phyloP scores from a whole-genome alignment of 2,329 filamentous ascomycete species.

The Calonectria hongkongensis region DNA sequence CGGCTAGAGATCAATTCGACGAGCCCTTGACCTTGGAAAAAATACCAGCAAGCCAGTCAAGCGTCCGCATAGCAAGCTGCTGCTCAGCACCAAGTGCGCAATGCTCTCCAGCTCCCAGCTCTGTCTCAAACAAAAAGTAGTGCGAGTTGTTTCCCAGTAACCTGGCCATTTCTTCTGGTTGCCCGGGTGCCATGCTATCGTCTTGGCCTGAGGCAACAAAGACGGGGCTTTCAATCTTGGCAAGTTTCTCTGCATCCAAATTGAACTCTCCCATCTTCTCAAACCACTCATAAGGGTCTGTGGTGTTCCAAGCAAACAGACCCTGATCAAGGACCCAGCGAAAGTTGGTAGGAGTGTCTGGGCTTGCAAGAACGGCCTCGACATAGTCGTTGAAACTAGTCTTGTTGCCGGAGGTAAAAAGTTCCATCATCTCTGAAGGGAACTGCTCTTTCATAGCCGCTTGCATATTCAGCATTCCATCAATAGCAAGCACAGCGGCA shows the following conservation, averaged over 20 bases:
- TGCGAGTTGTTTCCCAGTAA: constrained; percentile 26
- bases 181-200: constrained; percentile 31
- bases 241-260: constrained; percentile 27
- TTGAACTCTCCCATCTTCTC: constrained; percentile 27
- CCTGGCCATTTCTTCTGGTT: constrained; percentile 39
- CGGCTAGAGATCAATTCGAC: not conserved
- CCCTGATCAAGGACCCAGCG: constrained; percentile 40
- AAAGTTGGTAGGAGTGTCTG: constrained; percentile 23
- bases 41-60: constrained; percentile 34
- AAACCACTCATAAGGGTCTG: constrained; percentile 37
- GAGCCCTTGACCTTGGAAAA: constrained; percentile 25
- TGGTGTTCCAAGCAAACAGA: constrained; percentile 39
- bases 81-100: constrained; percentile 38
- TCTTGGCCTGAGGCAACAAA: constrained; percentile 37
- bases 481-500: constrained; percentile 36
- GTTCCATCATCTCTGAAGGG: constrained; percentile 16
- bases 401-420: constrained; percentile 28
- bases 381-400: constrained; percentile 33
- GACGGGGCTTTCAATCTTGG: constrained; percentile 30
- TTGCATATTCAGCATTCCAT: constrained; percentile 37
- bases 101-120: constrained; percentile 42
- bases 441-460: constrained; percentile 12
- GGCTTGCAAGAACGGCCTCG: not conserved
- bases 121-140: constrained; percentile 38
- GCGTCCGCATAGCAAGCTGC: constrained; percentile 33